Conservation (phyloP, 805 yeast species). For the Monosporozyma siamensis region DNA sequence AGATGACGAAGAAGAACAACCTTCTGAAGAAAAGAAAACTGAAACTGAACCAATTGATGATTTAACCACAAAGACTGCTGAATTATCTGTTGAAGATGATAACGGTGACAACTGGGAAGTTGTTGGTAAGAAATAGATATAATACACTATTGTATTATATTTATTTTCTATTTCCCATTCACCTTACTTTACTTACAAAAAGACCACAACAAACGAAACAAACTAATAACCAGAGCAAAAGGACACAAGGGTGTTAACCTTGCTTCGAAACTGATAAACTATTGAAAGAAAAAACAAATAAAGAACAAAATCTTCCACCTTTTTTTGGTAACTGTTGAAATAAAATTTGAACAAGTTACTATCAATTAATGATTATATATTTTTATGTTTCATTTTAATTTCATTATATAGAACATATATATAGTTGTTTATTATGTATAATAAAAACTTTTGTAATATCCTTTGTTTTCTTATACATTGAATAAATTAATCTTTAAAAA, state of each 20-base stretch:
- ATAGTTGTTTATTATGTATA: conserved; percentile 1
- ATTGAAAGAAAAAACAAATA: background rate
- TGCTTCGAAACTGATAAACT: too few species aligned
- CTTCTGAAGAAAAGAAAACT: conserved; percentile 10
- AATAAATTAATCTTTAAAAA: too few species aligned
- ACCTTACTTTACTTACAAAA: background rate
- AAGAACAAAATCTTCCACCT: background rate
- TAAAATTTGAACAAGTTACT: background rate
- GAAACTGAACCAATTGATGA: conserved; percentile 13
- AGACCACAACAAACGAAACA: too few species aligned
- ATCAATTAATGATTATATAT: conserved; percentile 1
- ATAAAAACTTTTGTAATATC: conserved; percentile 4
- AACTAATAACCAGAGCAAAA: too few species aligned
- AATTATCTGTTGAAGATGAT: conserved; percentile 31
- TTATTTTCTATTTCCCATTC: background rate
- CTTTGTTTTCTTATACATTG: background rate
- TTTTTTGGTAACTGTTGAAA: background rate
- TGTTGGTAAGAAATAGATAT: conserved; percentile 34
- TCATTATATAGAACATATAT: conserved; percentile 1
- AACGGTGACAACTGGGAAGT: conserved; percentile 40
- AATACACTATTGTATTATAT: conserved; percentile 1
- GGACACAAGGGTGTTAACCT: too few species aligned
- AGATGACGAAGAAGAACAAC: conserved; percentile 28
- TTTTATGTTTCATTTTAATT: background rate
- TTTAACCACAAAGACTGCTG: conserved; percentile 33